Base-by-base conservation (phyloP, 1,284 basidiomycete genomes). In the Rhodotorula sp. region DNA sequence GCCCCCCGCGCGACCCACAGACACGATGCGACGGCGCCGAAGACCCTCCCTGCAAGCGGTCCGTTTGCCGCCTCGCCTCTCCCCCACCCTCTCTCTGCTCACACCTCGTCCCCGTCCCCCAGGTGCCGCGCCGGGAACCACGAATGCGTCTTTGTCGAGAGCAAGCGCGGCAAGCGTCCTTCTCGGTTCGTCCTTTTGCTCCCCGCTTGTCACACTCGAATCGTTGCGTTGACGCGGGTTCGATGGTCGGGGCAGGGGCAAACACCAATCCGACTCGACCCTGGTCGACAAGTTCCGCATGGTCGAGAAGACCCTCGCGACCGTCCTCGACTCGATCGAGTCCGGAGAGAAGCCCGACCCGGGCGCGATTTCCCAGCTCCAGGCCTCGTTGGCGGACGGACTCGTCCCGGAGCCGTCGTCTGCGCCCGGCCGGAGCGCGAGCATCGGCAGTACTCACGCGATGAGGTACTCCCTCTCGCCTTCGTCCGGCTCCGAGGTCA, bases 141-240 rank as follows among this genome's bases (percentile, higher is more conserved):
- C 48, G 65, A 72, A n/a, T 72, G 71, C 59, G 52, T 72, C 16
- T 72, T 72, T 48, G 71, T 72, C 54, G 67, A 69, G 34, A 63
- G 60, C 26, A 72, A 72, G 31, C 64, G 71, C 6, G 71, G 71
- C 34, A 72, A 72, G 58, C 64, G 71, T 1, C 71, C 71, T 0
- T 22, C 68, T 8, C 52, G 54, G 70, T 71, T 1, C 7, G 66
- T 50, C 18, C 3, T n/a, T n/a, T n/a, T n/a, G n/a, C n/a, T n/a
- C n/a, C n/a, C n/a, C n/a, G n/a, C n/a, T n/a, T n/a, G n/a, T n/a
- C n/a, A n/a, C n/a, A n/a, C n/a, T n/a, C n/a, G n/a, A n/a, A n/a
- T n/a, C n/a, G n/a, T n/a, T n/a, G n/a, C n/a, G n/a, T n/a, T n/a
- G n/a, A n/a, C n/a, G n/a, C n/a, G n/a, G n/a, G n/a, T n/a, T n/a